Evolutionary conservation across 108 stramenopile species (phyloP), one percentile per base, ranked within the genome.

Genomic region (Fistulifera pelliculosa): DNA sequence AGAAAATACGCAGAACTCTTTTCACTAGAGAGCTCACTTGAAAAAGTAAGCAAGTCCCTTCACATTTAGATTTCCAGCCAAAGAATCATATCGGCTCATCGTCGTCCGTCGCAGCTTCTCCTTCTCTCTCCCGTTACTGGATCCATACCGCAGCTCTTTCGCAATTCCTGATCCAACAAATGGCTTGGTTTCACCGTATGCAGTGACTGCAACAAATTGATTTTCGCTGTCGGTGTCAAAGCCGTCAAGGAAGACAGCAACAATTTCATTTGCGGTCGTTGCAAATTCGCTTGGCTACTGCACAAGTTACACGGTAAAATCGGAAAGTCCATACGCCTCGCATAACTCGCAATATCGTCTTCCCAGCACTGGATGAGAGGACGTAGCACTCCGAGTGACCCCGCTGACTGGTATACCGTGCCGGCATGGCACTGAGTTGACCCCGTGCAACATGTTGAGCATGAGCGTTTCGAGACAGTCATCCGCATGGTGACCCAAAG

Each of bases 251-350:
- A 53, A 12, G 28, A 38, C 53, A 73, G 21, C 0, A 78, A 50
- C 19, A 74, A 24, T 56, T 73, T 73, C 0, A 67, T 56, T 40
- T 74, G 68, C 12, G 65, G 68, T 35, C 76, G 58, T 14, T 77
- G 76, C 26, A 70, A 57, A 43, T 70, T 57, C 27, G 48, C 56
- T 62, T 79, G 77, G 48, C 53, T 72, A 41, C 66, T 66, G 48
- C 73, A 79, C 12, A 79, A 45, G 48, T 72, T 74, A 49, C 77
- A 79, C 1, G 73, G 70, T 26, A 78, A 49, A 2, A 74, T 78
- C 2, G 77, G 77, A 62, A 74, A 78, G 5, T 61, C 25, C 17
- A 49, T 26, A 18, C 38, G 12, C 5, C 10, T 4, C 0, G 76
- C 71, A 56, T 66, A 77, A 18, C 47, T 25, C 3, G 47, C 61